Evolutionary conservation across 495 filamentous ascomycete genomes (phyloP).

Genomic region (Tuber melanosporum): DNA sequence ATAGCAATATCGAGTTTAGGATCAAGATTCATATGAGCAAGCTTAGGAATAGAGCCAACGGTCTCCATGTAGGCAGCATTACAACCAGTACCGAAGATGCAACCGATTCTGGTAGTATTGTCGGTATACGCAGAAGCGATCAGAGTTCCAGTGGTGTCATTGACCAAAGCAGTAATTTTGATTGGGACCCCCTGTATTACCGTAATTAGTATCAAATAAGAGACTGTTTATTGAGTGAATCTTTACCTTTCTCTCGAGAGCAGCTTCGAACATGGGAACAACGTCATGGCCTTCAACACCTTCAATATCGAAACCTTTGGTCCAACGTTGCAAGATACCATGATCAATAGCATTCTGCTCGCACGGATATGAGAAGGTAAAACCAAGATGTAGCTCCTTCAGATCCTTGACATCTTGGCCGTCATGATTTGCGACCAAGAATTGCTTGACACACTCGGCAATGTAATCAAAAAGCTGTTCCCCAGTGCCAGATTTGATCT

Average conservation of each 20-base stretch:
- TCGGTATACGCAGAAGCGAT: slow-evolving; percentile 97
- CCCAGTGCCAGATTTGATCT: slow-evolving; percentile 80
- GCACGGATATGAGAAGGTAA: slow-evolving; percentile 97
- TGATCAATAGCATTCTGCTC: slow-evolving; percentile 96
- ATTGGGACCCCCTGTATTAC: slow-evolving; percentile 69
- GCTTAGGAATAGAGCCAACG: slow-evolving; percentile 82
- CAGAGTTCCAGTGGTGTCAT: slow-evolving; percentile 98
- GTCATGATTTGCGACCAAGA: slow-evolving; percentile 84
- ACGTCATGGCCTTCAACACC: slow-evolving; percentile 94
- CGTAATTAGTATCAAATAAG: slow-evolving; percentile 11
- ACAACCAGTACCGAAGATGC: slow-evolving; percentile 97
- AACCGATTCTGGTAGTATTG: slow-evolving; percentile 81
- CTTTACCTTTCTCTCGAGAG: slow-evolving; percentile 67
- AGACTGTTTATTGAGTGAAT: neutral
- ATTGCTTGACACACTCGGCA: slow-evolving; percentile 93
- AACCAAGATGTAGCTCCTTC: slow-evolving; percentile 74
- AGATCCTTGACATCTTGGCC: slow-evolving; percentile 55
- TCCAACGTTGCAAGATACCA: slow-evolving; percentile 93
- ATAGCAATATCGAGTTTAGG: slow-evolving; percentile 88
- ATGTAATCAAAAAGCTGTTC: slow-evolving; percentile 98
- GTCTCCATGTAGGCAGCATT: slow-evolving; percentile 98
- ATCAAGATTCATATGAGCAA: slow-evolving; percentile 88
- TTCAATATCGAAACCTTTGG: slow-evolving; percentile 96
- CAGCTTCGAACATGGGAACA: slow-evolving; percentile 83
- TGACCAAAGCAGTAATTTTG: slow-evolving; percentile 87